Percentiles rank a stretch among this genome's conserved stretches.
These are phyloP conservation scores for Auriscalpium microsporum DNA, from an alignment of 768 basidiomycete species.

Conservation along the genomic window DNA sequence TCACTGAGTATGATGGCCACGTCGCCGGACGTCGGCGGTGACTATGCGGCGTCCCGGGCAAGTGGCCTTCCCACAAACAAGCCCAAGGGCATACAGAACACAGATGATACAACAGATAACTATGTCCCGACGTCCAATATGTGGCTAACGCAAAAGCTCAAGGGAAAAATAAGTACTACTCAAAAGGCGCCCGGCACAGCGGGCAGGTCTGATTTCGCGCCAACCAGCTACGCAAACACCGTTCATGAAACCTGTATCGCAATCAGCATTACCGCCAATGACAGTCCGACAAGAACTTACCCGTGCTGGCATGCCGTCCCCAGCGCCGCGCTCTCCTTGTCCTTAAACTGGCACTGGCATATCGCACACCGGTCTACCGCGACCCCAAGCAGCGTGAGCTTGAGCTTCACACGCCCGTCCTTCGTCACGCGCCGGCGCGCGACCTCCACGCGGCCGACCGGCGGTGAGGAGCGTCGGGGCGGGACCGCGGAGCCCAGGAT, in stretches of 20 bases:
- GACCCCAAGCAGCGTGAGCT: constrained; percentile 10
- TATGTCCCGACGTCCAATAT: too few relatives aligned
- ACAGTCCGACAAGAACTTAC: constrained; percentile 1
- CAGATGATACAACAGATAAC: too few relatives aligned
- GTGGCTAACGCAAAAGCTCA: too few relatives aligned
- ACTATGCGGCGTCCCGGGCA: too few relatives aligned
- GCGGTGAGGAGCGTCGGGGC: not conserved
- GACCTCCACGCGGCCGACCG: constrained; percentile 9
- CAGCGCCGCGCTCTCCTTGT: constrained; percentile 7
- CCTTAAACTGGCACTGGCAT: constrained; percentile 12
- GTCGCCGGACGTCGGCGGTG: too few relatives aligned
- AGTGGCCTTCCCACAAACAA: too few relatives aligned
- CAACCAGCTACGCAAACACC: constrained; percentile 9
- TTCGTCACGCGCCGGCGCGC: constrained; percentile 13
- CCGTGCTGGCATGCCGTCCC: constrained; percentile 11
- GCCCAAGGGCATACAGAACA: too few relatives aligned
- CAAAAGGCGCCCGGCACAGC: constrained; percentile 7
- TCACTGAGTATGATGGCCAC: too few relatives aligned
- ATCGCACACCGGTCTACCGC: constrained; percentile 13
- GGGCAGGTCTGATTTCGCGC: constrained; percentile 7
- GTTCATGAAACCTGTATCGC: constrained; percentile 12
- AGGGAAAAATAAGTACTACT: not conserved
- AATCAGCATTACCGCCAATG: not conserved
- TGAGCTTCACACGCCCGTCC: constrained; percentile 15
- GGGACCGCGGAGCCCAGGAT: not conserved